Evolutionary conservation across 2,329 filamentous ascomycete genomes (phyloP).

Genomic region (Plenodomus biglobosus): DNA sequence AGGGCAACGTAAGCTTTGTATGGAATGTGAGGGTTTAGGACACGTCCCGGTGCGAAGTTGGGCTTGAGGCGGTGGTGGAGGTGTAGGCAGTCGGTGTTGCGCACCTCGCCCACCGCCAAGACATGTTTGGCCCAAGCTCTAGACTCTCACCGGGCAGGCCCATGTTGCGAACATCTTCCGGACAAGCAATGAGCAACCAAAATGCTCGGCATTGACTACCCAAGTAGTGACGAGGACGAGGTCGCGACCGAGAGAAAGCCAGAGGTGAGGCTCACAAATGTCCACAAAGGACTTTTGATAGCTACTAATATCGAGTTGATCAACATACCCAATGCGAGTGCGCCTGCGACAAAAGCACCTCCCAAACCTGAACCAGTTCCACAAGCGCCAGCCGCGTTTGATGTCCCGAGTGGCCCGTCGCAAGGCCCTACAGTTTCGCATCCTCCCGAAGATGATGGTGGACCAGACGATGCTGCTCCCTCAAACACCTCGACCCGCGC

Average conservation of each 20-base stretch:
- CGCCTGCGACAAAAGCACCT: conserved; percentile 12
- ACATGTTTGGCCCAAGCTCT: conserved; percentile 35
- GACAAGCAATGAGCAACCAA: conserved; percentile 12
- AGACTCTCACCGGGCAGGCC: conserved; percentile 8
- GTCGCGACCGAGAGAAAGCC: conserved; percentile 29
- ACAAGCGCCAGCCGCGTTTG: conserved; percentile 8
- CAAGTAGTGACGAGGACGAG: conserved; percentile 53
- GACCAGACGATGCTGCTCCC: conserved; percentile 48
- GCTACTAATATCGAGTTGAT: conserved; percentile 51
- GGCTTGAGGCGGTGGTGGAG: conserved; percentile 24
- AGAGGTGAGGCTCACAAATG: conserved; percentile 45
- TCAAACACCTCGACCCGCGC: conserved; percentile 69
- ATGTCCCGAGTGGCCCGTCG: conserved; percentile 26
- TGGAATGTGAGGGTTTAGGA: conserved; percentile 7
- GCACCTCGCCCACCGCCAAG: conserved; percentile 19
- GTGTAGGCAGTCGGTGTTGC: conserved; percentile 39
- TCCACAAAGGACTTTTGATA: conserved; percentile 42
- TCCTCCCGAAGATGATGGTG: conserved; percentile 16
- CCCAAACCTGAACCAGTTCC: conserved; percentile 9
- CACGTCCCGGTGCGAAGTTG: conserved; percentile 22
- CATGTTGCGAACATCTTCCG: conserved; percentile 3
- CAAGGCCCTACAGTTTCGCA: conserved; percentile 32
- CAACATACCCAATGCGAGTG: conserved; percentile 20
- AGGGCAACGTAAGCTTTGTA: not conserved
- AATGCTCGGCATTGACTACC: conserved; percentile 49